These are phyloP conservation scores for Dujonia santamariae DNA, from an alignment of 1,139 yeast species.

Conservation along the genomic window DNA sequence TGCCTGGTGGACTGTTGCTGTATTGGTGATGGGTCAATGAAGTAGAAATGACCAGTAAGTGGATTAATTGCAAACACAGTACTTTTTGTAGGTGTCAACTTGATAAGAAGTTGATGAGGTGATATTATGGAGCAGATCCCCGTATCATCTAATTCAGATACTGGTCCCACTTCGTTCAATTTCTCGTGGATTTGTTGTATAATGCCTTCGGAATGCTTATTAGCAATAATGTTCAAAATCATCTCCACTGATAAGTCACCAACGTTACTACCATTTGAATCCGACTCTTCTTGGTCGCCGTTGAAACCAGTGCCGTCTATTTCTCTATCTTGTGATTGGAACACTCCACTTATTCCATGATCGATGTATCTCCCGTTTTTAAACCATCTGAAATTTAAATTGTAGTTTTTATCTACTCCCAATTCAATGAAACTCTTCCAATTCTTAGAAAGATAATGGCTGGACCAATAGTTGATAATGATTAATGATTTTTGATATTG, in stretches of 20 bases:
- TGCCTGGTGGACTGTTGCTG: conserved; percentile 32
- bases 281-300: neutral
- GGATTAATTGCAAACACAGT: conserved; percentile 43
- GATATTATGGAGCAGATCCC: conserved; percentile 14
- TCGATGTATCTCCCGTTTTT: conserved; percentile 46
- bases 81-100: conserved; percentile 33
- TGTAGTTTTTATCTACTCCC: conserved; percentile 55
- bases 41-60: conserved; percentile 43
- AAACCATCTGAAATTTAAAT: conserved; percentile 65
- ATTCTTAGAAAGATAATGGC: conserved; percentile 33
- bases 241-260: conserved; percentile 14
- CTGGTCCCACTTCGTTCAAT: conserved; percentile 1
- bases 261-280: conserved; percentile 10
- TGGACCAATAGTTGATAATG: conserved; percentile 68
- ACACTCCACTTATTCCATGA: conserved; percentile 17
- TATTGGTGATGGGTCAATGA: conserved; percentile 41
- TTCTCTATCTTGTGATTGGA: conserved; percentile 3
- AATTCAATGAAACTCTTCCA: conserved; percentile 58
- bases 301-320: neutral
- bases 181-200: neutral
- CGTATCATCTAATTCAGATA: neutral
- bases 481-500: conserved; percentile 64
- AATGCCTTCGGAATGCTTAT: conserved; percentile 6
- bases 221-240: conserved; percentile 4
- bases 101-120: conserved; percentile 37